Base-by-base conservation (phyloP, 2,329 filamentous ascomycete genomes). In the Diaporthe ilicicola region DNA sequence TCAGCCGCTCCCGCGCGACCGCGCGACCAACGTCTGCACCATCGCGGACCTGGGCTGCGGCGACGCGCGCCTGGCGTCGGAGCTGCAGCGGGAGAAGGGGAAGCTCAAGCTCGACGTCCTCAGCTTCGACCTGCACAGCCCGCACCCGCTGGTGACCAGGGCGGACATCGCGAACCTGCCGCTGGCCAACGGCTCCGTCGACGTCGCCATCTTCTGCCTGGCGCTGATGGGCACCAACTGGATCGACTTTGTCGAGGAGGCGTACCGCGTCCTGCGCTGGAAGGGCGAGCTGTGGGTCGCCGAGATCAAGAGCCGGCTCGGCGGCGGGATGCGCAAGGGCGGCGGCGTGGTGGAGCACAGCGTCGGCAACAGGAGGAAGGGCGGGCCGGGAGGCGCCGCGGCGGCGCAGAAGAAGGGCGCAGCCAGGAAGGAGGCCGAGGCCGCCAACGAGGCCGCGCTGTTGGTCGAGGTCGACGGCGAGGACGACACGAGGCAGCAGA, bases 171-270 rank as follows among this genome's bases (percentile, higher is more conserved):
- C 94, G 37, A 88, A 92, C 72, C 85, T 99, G 1, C 95, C 95
- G 0, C 84, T 97, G 0, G 84, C 85, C 6, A 91, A 95, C 75
- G 91, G 90, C 54, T 90, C 88, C 73, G 91, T 94, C 73, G 94
- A 99, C 80, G 87, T 99, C 6, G 93, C 93, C 61, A 91, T 99
- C 75, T 98, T 98, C 85, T 99, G 96, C 81, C 88, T 99, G 39
- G 96, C 95, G 62, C 89, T 99, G 71, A 99, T 99, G 96, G 96
- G 96, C 78, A 99, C 96, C 69, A 99, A 99, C 84, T 99, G 96
- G 95, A 89, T 97, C 67, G 91, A 94, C 76, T 98, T 99, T 80
- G 89, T 99, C 77, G 96, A 98, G 82, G 96, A 99, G 84, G 95
- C 95, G 17, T 97, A 94, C 85, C 91, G 96, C 67, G 87, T 98